Percentiles rank a stretch among this genome's conserved stretches.
Evolutionary conservation across 2,329 filamentous ascomycete genomes (phyloP).

Genomic region (Hypoxylon sp.): DNA sequence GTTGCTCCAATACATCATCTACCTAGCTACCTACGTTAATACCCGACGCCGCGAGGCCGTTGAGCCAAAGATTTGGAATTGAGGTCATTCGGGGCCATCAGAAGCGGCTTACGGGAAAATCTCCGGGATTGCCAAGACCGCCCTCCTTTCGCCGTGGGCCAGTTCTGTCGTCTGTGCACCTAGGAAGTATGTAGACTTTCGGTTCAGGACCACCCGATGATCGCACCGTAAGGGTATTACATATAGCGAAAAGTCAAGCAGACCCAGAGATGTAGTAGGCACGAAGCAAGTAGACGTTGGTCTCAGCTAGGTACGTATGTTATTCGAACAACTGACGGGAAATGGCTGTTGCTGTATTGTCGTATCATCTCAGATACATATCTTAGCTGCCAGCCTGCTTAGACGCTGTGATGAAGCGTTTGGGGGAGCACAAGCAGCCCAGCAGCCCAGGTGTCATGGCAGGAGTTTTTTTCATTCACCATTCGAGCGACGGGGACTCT

Average conservation of each 20-base stretch:
- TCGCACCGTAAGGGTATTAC: not conserved
- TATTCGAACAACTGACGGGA: not conserved
- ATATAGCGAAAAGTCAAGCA: slow-evolving; percentile 1
- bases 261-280: not conserved
- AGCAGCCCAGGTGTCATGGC: not conserved
- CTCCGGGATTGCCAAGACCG: slow-evolving; percentile 17
- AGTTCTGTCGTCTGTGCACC: not conserved
- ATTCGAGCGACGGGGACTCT: not conserved
- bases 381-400: not conserved
- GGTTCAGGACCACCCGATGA: not conserved
- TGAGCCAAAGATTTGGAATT: slow-evolving; percentile 25
- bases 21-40: slow-evolving; percentile 7
- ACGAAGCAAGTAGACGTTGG: not conserved
- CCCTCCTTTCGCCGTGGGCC: slow-evolving; percentile 3
- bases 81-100: slow-evolving; percentile 27
- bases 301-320: no score
- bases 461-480: not conserved
- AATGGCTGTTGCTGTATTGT: not conserved
- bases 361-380: not conserved
- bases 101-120: slow-evolving; percentile 22
- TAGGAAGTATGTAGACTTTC: no score
- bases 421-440: slow-evolving; percentile 10
- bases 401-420: slow-evolving; percentile 3
- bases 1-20: not conserved
- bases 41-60: not conserved